Conservation (phyloP, 2,329 filamentous ascomycete species). For the Microdochium nivale region DNA sequence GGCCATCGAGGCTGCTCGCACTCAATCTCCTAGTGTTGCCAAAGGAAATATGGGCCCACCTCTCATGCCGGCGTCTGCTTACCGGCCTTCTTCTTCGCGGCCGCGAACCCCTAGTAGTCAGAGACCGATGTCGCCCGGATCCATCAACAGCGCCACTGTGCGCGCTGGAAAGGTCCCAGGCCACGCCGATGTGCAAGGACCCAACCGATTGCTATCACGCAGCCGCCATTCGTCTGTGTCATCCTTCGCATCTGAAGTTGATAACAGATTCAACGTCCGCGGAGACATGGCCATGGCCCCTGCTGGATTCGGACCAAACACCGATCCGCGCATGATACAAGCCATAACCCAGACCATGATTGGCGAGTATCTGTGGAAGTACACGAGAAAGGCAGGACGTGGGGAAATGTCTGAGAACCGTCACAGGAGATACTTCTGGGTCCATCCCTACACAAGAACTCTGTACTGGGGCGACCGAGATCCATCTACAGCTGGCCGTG, state of each 20-base stretch:
- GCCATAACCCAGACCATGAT: constrained; percentile 99
- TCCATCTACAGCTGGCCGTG: constrained; percentile 68
- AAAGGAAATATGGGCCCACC: constrained; percentile 71
- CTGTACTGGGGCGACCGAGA: constrained; percentile 95
- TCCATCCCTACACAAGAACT: constrained; percentile 93
- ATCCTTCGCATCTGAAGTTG: constrained; percentile 90
- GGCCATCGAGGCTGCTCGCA: constrained; percentile 71
- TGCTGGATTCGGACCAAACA: constrained; percentile 58
- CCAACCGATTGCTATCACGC: constrained; percentile 29
- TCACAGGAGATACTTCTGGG: constrained; percentile 96
- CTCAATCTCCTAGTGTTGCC: constrained; percentile 39
- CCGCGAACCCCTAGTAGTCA: constrained; percentile 54
- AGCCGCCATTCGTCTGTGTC: constrained; percentile 78
- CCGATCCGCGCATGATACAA: constrained; percentile 96
- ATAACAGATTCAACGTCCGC: constrained; percentile 78
- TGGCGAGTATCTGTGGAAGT: constrained; percentile 98
- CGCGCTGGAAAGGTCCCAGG: constrained; percentile 44
- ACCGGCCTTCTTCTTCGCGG: constrained; percentile 32
- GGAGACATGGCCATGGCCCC: constrained; percentile 44
- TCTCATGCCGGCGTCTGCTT: constrained; percentile 69
- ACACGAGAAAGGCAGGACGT: constrained; percentile 89
- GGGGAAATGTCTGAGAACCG: constrained; percentile 81
- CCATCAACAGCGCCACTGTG: constrained; percentile 44
- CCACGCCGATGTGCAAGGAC: constrained; percentile 37
- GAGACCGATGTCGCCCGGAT: constrained; percentile 31